phyloP scores from a whole-genome alignment of 2,329 filamentous ascomycete species.

The Paramyrothecium sp. region DNA sequence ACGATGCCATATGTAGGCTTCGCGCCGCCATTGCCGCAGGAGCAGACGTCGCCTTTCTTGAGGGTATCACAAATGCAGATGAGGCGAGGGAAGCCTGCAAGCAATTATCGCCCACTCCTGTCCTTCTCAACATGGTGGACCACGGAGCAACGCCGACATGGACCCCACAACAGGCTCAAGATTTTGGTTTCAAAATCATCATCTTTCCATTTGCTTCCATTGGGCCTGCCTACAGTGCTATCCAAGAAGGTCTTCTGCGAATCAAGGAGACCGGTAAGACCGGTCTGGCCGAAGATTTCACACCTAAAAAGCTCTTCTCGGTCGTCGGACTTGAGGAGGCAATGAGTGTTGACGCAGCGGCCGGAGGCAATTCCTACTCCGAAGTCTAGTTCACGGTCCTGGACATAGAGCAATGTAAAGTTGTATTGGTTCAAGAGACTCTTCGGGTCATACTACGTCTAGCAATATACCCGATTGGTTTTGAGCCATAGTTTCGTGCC shows the following conservation, averaged over 20 bases:
- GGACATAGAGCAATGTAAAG: too few relatives aligned
- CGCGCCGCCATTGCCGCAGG: slow-evolving; percentile 49
- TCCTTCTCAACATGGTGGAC: slow-evolving; percentile 58
- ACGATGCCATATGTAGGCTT: slow-evolving; percentile 51
- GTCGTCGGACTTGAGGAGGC: slow-evolving; percentile 48
- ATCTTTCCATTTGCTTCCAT: slow-evolving; percentile 54
- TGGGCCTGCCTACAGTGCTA: slow-evolving; percentile 43
- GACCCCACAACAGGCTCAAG: slow-evolving; percentile 48
- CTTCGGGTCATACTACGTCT: too few relatives aligned
- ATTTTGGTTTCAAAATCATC: slow-evolving; percentile 57
- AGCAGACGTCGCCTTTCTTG: slow-evolving; percentile 60
- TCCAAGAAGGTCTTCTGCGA: slow-evolving; percentile 31
- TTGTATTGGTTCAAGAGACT: too few relatives aligned
- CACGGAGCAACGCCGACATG: slow-evolving; percentile 54
- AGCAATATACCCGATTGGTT: too few relatives aligned
- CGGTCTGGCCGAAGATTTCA: slow-evolving; percentile 38
- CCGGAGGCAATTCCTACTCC: slow-evolving; percentile 6
- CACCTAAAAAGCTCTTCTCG: slow-evolving; percentile 46
- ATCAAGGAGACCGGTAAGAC: slow-evolving; percentile 33
- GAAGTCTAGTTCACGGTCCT: background rate
- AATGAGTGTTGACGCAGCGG: slow-evolving; percentile 42
- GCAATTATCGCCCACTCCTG: slow-evolving; percentile 46
- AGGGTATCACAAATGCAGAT: slow-evolving; percentile 52
- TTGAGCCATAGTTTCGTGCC: too few relatives aligned
- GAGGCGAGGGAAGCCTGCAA: slow-evolving; percentile 45